Base-by-base conservation (phyloP, 495 filamentous ascomycete species). In the Hypoxylon fuscum region DNA sequence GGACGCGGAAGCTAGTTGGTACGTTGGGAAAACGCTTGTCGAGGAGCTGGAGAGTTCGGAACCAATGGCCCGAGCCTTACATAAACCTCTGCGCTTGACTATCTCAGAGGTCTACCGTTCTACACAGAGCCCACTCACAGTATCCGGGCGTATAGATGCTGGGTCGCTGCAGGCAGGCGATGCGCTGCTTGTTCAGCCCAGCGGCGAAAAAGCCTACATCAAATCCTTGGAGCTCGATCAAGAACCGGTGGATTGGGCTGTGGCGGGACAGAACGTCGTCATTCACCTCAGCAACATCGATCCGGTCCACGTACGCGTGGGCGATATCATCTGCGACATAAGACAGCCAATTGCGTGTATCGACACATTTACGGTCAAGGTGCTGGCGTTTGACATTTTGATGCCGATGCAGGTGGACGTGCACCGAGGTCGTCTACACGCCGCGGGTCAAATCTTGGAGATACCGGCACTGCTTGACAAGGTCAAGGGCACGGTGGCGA, bases 191-290 rank as follows among this genome's bases (percentile, higher is more conserved):
- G 82, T 87, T 6, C 89, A 93, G 78, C 95, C 95, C 0, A 88
- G 88, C 43, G 84, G 83, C 3, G 90, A 96, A 69, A 91, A 83
- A 34, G 91, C 90, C 3, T 83, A 80, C 23, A 81, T 98, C 68
- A 95, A 90, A 68, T 88, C 82, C 9, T 68, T 98, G 14, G 88
- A 92, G 61, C 83, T 92, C 14, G 88, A 93, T 61, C 81, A 85
- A 17, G 86, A 89, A 35, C 74, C 83, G 2, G 80, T 75, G 9
- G 91, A 97, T 55, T 98, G 92, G 93, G 95, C 92, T 3, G 93
- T 97, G n/a, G 95, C 93, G 1, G 93, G 96, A 11, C 92, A 97
- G 68, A 96, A 96, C 52, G 85, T 89, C 8, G 86, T 88, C 1
- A 74, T 98, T 15, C 90, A 96, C 68, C 82, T 98, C 49, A 81